Base-by-base conservation (phyloP, 2,329 filamentous ascomycete genomes). In the Lasiodiplodia citricola region DNA sequence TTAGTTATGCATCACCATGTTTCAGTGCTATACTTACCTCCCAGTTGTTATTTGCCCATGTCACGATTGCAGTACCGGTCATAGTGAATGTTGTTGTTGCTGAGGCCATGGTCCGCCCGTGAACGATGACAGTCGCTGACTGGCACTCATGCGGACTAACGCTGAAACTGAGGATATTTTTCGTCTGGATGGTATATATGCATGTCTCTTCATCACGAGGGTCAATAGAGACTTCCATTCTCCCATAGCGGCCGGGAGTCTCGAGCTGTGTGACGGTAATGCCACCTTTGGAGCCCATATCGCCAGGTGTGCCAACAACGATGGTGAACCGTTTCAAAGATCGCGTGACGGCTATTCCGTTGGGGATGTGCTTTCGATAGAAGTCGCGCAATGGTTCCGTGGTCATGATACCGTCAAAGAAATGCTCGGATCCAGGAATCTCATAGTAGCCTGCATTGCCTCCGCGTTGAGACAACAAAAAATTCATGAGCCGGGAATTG, bases 371-470 rank as follows among this genome's bases (percentile, higher is more conserved):
- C 10, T 74, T 73, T 23, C 84, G 76, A 67, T 87, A 87, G 73
- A 88, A 88, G 3, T 80, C 72, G 18, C 80, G 74, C 37, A 89
- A 75, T 31, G 79, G 74, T 18, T 78, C 70, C 2, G 86, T 87
- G 4, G 85, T 86, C 83, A 88, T 85, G 8, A 87, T 78, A 2
- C 83, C 85, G 51, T 87, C 83, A 76, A 83, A 88, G 80, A 82
- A 88, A 73, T 88, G 87, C 10, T 80, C 81, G 64, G 80, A 78
- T 18, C 78, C 82, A 11, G 78, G 74, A 31, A 88, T 74, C 73
- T 89, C 87, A 54, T 81, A 74, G 72, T 87, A 88, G 8, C 76
- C 75, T 14, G 82, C 83, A 5, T 80, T 74, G 55, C 77, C 79
- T 7, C 78, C 80, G 60, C 76, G 75, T 71, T 86, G 79, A 25